phyloP scores from a whole-genome alignment of 2,329 filamentous ascomycete genomes.

The Monosporascus sp. region DNA sequence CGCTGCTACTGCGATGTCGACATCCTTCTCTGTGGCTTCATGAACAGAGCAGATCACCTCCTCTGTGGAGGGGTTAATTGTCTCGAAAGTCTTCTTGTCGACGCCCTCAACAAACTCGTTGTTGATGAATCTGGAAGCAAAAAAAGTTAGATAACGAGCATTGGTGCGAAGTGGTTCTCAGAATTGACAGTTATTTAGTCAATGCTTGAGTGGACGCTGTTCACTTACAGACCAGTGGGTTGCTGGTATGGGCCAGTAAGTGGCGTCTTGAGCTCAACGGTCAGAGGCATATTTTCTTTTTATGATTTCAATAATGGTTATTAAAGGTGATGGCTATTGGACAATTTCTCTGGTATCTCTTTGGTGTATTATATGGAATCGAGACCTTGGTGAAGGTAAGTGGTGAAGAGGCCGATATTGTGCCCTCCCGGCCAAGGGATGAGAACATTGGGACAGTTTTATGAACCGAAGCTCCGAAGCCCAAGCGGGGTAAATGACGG shows the following conservation, averaged over 20 bases:
- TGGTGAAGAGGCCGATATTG: not conserved
- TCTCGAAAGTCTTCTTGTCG: slow-evolving; percentile 87
- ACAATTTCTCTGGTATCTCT: too few species aligned
- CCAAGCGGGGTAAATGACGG: too few species aligned
- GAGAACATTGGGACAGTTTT: not conserved
- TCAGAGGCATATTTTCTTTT: slow-evolving; percentile 38
- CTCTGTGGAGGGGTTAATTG: slow-evolving; percentile 83
- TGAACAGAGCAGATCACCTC: slow-evolving; percentile 76
- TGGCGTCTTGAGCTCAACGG: slow-evolving; percentile 63
- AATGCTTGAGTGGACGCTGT: not conserved
- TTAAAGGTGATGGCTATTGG: not conserved
- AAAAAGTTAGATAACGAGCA: slow-evolving; percentile 14
- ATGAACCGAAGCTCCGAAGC: not conserved
- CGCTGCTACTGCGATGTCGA: slow-evolving; percentile 73
- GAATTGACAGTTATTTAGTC: not conserved
- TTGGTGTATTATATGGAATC: too few species aligned
- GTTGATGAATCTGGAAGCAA: slow-evolving; percentile 70
- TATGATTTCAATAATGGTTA: not conserved
- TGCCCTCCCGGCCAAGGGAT: not conserved
- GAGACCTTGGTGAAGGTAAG: not conserved
- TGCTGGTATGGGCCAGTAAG: slow-evolving; percentile 54
- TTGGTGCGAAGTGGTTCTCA: not conserved
- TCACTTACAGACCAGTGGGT: slow-evolving; percentile 56
- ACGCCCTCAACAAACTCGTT: slow-evolving; percentile 81
- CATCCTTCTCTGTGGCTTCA: slow-evolving; percentile 85